Evolutionary conservation across 495 filamentous ascomycete genomes (phyloP).

Genomic region (Bacidia gigantensis): DNA sequence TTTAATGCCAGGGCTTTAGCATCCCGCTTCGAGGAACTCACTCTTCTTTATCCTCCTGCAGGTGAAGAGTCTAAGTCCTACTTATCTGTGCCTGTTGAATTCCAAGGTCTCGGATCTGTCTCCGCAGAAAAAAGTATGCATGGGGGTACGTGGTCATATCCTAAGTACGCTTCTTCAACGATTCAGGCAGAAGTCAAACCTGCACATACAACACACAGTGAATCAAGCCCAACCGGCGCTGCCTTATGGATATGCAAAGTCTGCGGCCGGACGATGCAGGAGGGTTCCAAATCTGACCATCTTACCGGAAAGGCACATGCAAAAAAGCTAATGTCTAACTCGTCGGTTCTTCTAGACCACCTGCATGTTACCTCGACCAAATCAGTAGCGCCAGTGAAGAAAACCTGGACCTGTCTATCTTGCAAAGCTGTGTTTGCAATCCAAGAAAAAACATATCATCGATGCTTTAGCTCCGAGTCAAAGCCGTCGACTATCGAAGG

Average conservation of each 20-base stretch:
- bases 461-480: slow-evolving; percentile 2
- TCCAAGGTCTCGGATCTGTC: slow-evolving; percentile 1
- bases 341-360: slow-evolving; percentile 2
- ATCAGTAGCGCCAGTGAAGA: not conserved
- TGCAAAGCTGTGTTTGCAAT: slow-evolving; percentile 6
- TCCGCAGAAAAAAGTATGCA: not conserved
- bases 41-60: slow-evolving; percentile 2
- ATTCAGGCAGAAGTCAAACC: slow-evolving; percentile 4
- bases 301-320: slow-evolving; percentile 4
- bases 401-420: slow-evolving; percentile 1
- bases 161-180: slow-evolving; percentile 1
- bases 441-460: slow-evolving; percentile 1
- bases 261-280: slow-evolving; percentile 2
- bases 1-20: not conserved
- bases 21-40: slow-evolving; percentile 1
- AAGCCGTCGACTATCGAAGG: slow-evolving; percentile 3
- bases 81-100: not conserved
- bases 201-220: slow-evolving; percentile 1
- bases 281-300: slow-evolving; percentile 5
- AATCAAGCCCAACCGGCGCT: slow-evolving; percentile 1
- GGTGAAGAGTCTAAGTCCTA: slow-evolving; percentile 2
- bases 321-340: slow-evolving; percentile 3
- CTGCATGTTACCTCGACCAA: slow-evolving; percentile 1
- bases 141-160: not conserved
- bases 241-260: slow-evolving; percentile 6